phyloP scores from a whole-genome alignment of 2,329 filamentous ascomycete species.

The Aureobasidium melanogenum region DNA sequence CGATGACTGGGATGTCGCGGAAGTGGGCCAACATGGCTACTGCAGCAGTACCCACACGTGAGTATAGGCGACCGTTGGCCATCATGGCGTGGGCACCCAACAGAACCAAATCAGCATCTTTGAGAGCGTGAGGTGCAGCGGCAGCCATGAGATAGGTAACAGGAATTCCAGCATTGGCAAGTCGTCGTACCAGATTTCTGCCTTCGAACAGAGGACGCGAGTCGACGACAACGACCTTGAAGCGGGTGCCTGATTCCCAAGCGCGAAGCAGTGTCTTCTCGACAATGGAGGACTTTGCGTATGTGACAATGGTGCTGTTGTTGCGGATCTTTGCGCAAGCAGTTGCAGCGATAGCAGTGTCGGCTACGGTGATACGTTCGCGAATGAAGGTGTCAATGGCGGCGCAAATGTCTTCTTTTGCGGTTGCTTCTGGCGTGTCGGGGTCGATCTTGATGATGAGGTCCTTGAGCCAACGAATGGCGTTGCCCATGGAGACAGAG shows the following conservation, averaged over 20 bases:
- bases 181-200: slow-evolving; percentile 59
- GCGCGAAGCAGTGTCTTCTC: slow-evolving; percentile 73
- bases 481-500: slow-evolving; percentile 94
- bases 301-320: slow-evolving; percentile 78
- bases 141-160: slow-evolving; percentile 78
- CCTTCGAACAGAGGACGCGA: slow-evolving; percentile 62
- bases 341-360: slow-evolving; percentile 72
- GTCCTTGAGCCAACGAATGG: slow-evolving; percentile 88
- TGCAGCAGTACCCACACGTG: slow-evolving; percentile 75
- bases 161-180: slow-evolving; percentile 61
- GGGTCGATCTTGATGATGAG: slow-evolving; percentile 86
- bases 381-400: slow-evolving; percentile 84
- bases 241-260: slow-evolving; percentile 58
- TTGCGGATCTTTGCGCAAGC: slow-evolving; percentile 67
- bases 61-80: slow-evolving; percentile 86
- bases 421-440: slow-evolving; percentile 69
- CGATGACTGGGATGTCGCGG: slow-evolving; percentile 69
- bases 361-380: slow-evolving; percentile 80
- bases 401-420: slow-evolving; percentile 68
- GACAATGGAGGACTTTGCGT: slow-evolving; percentile 76
- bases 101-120: slow-evolving; percentile 63
- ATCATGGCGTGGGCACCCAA: slow-evolving; percentile 92
- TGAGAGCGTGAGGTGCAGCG: slow-evolving; percentile 65
- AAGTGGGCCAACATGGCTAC: slow-evolving; percentile 76
- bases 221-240: slow-evolving; percentile 80